Percentiles rank a stretch among this genome's conserved stretches.
phyloP scores from a whole-genome alignment of 2,329 filamentous ascomycete species.

The Waltergamsia citrina region DNA sequence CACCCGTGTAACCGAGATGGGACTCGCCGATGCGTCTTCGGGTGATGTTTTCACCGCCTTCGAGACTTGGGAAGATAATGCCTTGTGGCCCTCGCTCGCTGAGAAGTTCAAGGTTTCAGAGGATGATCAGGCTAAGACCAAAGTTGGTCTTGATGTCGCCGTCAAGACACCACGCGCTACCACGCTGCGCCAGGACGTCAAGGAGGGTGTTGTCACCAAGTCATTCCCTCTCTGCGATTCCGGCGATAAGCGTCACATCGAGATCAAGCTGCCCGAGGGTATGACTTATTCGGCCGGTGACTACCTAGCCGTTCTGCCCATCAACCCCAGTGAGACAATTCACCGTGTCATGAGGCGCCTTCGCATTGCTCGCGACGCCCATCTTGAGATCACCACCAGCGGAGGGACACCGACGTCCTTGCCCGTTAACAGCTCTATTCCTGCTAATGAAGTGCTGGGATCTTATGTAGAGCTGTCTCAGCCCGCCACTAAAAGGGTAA shows the following conservation, averaged over 20 bases:
- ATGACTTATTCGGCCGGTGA: conserved; percentile 58
- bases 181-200: conserved; percentile 48
- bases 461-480: conserved; percentile 62
- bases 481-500: conserved; percentile 53
- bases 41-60: conserved; percentile 53
- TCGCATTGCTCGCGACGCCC: conserved; percentile 54
- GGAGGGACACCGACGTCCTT: conserved; percentile 34
- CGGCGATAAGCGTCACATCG: conserved; percentile 41
- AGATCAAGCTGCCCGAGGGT: conserved; percentile 51
- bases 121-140: conserved; percentile 16
- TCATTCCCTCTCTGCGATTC: conserved; percentile 37
- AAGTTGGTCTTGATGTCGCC: conserved; percentile 21
- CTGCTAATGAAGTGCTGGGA: conserved; percentile 49
- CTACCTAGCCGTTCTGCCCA: conserved; percentile 59
- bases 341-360: conserved; percentile 53
- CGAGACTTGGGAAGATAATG: conserved; percentile 51
- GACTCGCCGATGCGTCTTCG: conserved; percentile 44
- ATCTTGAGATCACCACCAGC: conserved; percentile 39
- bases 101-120: conserved; percentile 30
- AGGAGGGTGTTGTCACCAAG: conserved; percentile 46
- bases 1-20: conserved; percentile 24
- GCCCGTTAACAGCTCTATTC: conserved; percentile 42
- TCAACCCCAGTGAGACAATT: conserved; percentile 51
- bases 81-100: conserved; percentile 33
- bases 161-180: conserved; percentile 42